Percentiles rank a stretch among this genome's conserved stretches.
Conservation (phyloP, 2,329 filamentous ascomycete genomes). For the Paracorniculantispora psalliotae region DNA sequence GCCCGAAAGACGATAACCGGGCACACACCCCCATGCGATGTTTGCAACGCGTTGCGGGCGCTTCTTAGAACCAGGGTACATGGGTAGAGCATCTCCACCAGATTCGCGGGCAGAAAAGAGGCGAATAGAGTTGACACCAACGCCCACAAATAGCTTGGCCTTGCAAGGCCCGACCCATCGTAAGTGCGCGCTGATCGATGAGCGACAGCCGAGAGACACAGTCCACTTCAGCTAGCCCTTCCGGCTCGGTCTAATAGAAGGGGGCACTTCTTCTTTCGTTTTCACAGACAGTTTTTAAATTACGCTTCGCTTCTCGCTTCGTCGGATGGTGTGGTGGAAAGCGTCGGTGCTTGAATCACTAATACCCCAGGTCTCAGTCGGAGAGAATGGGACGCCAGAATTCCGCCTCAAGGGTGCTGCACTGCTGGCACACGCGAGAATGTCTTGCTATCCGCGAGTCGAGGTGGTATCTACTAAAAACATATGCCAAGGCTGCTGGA, state of each 20-base stretch:
- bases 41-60: neutral
- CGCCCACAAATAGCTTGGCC: neutral
- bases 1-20: neutral
- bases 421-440: neutral
- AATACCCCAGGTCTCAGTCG: neutral
- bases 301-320: neutral
- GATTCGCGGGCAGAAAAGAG: neutral
- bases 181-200: neutral
- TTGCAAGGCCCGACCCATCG: neutral
- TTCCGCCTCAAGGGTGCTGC: neutral
- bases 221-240: neutral
- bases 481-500: no score
- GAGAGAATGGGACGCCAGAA: neutral
- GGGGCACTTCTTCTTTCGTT: neutral
- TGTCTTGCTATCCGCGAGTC: constrained; percentile 4
- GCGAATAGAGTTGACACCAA: neutral
- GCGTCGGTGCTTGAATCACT: neutral
- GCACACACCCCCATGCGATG: neutral
- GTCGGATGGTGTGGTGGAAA: neutral
- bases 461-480: no score
- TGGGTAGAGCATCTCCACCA: neutral
- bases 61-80: neutral
- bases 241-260: neutral
- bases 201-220: neutral
- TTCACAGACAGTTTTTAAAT: neutral